Base-by-base conservation (phyloP, 805 yeast species). In the Saccharomycopsis sp. region DNA sequence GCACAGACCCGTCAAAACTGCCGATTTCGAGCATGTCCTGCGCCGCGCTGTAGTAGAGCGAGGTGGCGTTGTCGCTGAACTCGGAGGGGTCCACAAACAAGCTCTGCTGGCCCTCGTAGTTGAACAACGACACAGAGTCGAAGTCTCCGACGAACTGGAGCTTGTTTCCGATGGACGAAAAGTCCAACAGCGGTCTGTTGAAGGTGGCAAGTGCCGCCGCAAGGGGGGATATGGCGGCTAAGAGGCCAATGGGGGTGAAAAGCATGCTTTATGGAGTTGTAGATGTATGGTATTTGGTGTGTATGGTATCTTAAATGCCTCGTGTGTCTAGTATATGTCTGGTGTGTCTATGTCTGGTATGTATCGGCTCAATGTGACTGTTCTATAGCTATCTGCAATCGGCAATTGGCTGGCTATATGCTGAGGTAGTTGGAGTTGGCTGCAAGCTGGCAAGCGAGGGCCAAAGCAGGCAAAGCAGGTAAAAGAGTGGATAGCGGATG, bases 151-250 rank as follows among this genome's bases (percentile, higher is more conserved):
- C 61, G 50, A 61, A 61, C 54, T 57, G 58, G 24, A 57, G 23
- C 4, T 70, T 55, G 57, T 63, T 70, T 0, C 80, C 80, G 9
- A 64, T 66, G 59, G 74, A 77, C n/a, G 68, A 65, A 54, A 75
- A 67, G 63, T 76, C 73, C 59, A 76, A 74, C 2, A 75, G 56
- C 0, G 79, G 79, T 55, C 79, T 61, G 59, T 50, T 23, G 24
- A 61, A 52, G 21, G 58, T n/a, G 34, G 12, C 16, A n/a, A n/a
- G n/a, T n/a, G n/a, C n/a, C n/a, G n/a, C n/a, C n/a, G n/a, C n/a
- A 53, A 53, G 48, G 37, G 9, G 37, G 12, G 9, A 29, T 12
- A 29, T 29, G 37, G 12, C 37, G 37, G 37, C 37, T 12, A 5
- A 29, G 37, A 29, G 37, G 5, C 9, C 37, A 29, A 29, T 29